Evolutionary conservation across 2,329 filamentous ascomycete species (phyloP).

Genomic region (Neoarthrinium moseri): DNA sequence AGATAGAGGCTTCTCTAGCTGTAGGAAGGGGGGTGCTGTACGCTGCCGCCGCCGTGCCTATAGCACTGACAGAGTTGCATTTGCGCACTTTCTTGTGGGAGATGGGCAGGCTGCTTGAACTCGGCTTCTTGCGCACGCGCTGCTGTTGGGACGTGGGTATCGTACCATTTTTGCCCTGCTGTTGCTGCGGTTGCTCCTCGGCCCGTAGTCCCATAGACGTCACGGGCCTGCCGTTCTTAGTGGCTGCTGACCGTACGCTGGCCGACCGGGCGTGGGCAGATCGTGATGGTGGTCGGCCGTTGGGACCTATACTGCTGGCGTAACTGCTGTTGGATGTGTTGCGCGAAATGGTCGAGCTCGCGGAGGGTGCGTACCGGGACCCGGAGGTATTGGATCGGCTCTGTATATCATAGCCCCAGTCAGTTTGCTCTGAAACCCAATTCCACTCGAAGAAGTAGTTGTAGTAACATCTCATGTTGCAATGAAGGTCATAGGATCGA

Average conservation of each 20-base stretch:
- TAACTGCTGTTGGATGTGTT: slow-evolving; percentile 31
- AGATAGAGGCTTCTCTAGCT: slow-evolving; percentile 44
- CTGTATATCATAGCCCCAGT: slow-evolving; percentile 13
- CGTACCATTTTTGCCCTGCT: slow-evolving; percentile 40
- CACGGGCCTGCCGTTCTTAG: slow-evolving; percentile 25
- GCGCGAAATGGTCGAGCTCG: slow-evolving; percentile 14
- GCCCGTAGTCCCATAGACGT: slow-evolving; percentile 29
- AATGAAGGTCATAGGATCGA: not conserved
- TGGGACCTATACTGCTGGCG: slow-evolving; percentile 34
- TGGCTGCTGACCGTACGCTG: slow-evolving; percentile 16
- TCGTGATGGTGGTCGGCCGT: slow-evolving; percentile 30
- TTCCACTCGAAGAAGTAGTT: not conserved
- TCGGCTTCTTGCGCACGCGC: slow-evolving; percentile 13
- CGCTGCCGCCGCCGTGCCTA: slow-evolving; percentile 11
- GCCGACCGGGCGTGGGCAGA: slow-evolving; percentile 22
- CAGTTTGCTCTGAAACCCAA: not conserved
- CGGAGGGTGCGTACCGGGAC: slow-evolving; percentile 5
- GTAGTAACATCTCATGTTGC: not conserved
- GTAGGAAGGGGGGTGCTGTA: slow-evolving; percentile 14
- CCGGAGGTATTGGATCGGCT: slow-evolving; percentile 13
- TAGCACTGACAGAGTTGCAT: slow-evolving; percentile 21
- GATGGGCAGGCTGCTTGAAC: slow-evolving; percentile 10
- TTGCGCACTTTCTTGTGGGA: slow-evolving; percentile 22
- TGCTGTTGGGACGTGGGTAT: slow-evolving; percentile 21
- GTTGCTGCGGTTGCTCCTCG: slow-evolving; percentile 19